Conservation (phyloP, 192 early-diverging fungal species). For the Paraglomus brasilianum region DNA sequence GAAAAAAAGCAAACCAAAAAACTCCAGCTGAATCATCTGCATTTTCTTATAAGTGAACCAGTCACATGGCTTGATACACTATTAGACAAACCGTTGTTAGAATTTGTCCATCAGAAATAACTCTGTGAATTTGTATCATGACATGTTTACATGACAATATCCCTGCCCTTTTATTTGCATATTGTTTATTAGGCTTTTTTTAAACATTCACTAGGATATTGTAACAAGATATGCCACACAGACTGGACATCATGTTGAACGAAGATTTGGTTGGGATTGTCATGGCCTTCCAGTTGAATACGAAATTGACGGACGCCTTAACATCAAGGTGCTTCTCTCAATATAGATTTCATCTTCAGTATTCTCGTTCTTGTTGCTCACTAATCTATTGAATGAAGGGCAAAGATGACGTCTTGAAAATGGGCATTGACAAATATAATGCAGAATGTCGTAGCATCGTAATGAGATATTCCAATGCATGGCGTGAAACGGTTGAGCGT, state of each 20-base stretch:
- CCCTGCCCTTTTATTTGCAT: too few species aligned
- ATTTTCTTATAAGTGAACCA: too few species aligned
- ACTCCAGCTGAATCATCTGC: too few species aligned
- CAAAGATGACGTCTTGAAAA: constrained; percentile 81
- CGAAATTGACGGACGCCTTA: constrained; percentile 93
- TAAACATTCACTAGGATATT: constrained; percentile 87
- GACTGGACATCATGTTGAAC: constrained; percentile 96
- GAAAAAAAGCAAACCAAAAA: too few species aligned
- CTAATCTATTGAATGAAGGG: constrained; percentile 40
- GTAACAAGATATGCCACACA: constrained; percentile 94
- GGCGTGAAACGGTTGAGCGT: constrained; percentile 91
- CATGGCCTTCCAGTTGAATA: constrained; percentile 88
- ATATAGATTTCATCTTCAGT: background rate
- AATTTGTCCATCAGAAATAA: too few species aligned
- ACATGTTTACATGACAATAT: too few species aligned
- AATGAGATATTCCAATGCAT: constrained; percentile 91
- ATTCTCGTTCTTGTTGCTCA: background rate
- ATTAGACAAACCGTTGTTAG: too few species aligned
- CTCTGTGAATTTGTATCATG: too few species aligned
- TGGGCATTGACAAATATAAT: constrained; percentile 98
- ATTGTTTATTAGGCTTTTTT: background rate
- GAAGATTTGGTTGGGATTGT: constrained; percentile 97
- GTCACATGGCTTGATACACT: too few species aligned
- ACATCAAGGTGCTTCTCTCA: constrained; percentile 69
- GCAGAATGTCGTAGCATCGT: constrained; percentile 95